Evolutionary conservation across 129 eudicot species (phyloP), one percentile per base, ranked within the genome.

Genomic region (Saussurea involucrata): DNA sequence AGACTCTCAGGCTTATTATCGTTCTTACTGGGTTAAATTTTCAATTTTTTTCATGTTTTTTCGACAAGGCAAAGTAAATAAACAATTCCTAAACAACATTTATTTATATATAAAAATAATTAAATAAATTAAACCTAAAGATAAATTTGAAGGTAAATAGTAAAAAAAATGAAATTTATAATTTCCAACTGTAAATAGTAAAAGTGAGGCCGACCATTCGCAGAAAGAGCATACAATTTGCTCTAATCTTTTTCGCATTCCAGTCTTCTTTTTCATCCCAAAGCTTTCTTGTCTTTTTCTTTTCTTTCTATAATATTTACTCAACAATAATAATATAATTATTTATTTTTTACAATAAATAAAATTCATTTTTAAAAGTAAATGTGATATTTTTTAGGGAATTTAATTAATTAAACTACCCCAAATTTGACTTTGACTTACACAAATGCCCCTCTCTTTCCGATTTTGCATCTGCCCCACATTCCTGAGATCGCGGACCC

Each of bases 151-250:
- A 11, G 49, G 12, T 40, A 40, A 40, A 40, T 11, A 20, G 29
- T 24, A 64, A 66, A 28, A 65, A 5, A 65, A 27, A 42, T 25
- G 53, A 46, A 46, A 58, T 49, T 66, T 18, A 36, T 46, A 66
- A 66, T 66, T 66, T 25, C 33, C 73, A 57, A 33, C 63, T 66
- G 74, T 72, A 20, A 66, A 53, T 17, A 65, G 24, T 44, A 63
- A 24, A 60, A 68, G 40, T 7, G 75, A 66, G 46, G 75, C 80
- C 84, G 84, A 80, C 84, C 84, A 80, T 55, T 67, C 84, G 80
- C 84, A 80, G 80, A 80, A 74, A 73, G 84, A 73, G 84, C 75
- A 67, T 27, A 74, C 69, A 66, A 74, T 69, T 33, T 69, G 74
- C 64, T 22, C 68, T 70, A 32, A 40, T 79, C 69, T 79, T 63